Percentiles rank a stretch among this genome's conserved stretches.
These are phyloP conservation scores for Fusarium papillatum DNA, from an alignment of 2,329 filamentous ascomycete species.

Conservation along the genomic window DNA sequence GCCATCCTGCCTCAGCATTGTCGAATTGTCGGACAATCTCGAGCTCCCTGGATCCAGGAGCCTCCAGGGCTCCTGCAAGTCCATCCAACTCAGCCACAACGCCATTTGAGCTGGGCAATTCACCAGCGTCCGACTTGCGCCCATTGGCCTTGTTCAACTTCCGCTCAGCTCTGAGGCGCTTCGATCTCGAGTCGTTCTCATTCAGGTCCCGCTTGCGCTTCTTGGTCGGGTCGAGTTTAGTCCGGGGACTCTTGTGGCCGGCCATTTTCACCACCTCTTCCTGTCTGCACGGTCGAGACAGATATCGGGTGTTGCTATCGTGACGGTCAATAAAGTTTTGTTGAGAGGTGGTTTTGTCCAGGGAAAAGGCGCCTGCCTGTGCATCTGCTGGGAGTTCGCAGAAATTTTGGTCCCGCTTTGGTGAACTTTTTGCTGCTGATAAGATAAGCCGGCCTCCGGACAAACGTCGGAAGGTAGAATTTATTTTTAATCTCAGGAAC, in stretches of 20 bases:
- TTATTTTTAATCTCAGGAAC: slow-evolving; percentile 41
- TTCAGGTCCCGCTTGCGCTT: slow-evolving; percentile 63
- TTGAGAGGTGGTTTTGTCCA: slow-evolving; percentile 29
- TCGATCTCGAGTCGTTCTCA: slow-evolving; percentile 57
- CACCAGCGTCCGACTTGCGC: slow-evolving; percentile 24
- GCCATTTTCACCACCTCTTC: slow-evolving; percentile 49
- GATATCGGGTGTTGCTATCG: slow-evolving; percentile 30
- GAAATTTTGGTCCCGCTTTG: slow-evolving; percentile 56
- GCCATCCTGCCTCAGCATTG: slow-evolving; percentile 62
- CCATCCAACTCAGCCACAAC: slow-evolving; percentile 32
- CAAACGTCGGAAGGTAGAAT: slow-evolving; percentile 47
- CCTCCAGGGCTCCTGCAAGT: slow-evolving; percentile 25
- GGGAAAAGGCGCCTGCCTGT: slow-evolving; percentile 29
- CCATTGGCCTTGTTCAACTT: slow-evolving; percentile 47
- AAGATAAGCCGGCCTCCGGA: slow-evolving; percentile 53
- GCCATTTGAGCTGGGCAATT: slow-evolving; percentile 18
- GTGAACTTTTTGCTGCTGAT: slow-evolving; percentile 55
- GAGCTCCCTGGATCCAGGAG: slow-evolving; percentile 37
- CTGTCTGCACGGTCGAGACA: slow-evolving; percentile 16
- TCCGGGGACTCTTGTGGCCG: slow-evolving; percentile 47
- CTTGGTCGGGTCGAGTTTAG: slow-evolving; percentile 54
- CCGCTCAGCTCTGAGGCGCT: slow-evolving; percentile 54
- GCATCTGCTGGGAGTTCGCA: slow-evolving; percentile 40
- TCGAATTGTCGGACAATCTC: slow-evolving; percentile 45
- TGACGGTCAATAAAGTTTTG: slow-evolving; percentile 21